Conservation (phyloP, 1,284 basidiomycete genomes). For the Ustilago nuda region DNA sequence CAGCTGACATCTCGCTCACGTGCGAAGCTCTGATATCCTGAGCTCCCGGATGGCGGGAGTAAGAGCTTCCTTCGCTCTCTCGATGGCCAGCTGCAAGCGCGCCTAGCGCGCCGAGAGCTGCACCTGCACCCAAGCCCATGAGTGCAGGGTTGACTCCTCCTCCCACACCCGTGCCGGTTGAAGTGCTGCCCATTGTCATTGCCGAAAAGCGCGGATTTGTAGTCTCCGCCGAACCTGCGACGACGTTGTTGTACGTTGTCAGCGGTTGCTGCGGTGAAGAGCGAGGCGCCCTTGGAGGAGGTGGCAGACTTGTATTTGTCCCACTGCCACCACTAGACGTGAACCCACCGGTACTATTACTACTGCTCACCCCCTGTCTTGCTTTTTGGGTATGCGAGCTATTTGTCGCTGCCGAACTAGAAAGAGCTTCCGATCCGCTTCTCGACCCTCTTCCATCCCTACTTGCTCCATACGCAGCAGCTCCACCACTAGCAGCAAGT, state of each 20-base stretch:
- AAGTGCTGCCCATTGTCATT: conserved; percentile 19
- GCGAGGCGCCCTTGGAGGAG: conserved; percentile 43
- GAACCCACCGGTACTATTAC: conserved; percentile 48
- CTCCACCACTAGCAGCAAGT: conserved; percentile 18
- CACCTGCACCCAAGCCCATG: conserved; percentile 35
- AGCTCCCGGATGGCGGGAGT: conserved; percentile 18
- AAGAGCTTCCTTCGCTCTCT: conserved; percentile 49
- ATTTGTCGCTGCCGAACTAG: conserved; percentile 1
- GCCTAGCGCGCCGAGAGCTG: conserved; percentile 38
- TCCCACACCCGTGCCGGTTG: conserved; percentile 5
- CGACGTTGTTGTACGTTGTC: conserved; percentile 17
- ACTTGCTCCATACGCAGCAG: conserved; percentile 7
- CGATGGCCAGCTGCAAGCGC: conserved; percentile 55
- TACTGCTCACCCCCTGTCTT: conserved; percentile 29
- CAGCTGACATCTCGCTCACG: conserved; percentile 24
- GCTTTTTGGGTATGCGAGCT: conserved; percentile 18
- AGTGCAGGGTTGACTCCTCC: conserved; percentile 34
- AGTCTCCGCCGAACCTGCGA: background rate
- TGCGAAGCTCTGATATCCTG: conserved; percentile 18
- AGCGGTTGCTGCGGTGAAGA: conserved; percentile 9
- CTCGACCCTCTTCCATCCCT: conserved; percentile 1
- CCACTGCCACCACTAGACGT: conserved; percentile 41
- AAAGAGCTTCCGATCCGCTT: conserved; percentile 10
- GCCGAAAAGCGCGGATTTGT: conserved; percentile 21
- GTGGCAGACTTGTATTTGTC: conserved; percentile 34